Evolutionary conservation across 139 green algal species (phyloP).

Genomic region (Micromonas pusilla): DNA sequence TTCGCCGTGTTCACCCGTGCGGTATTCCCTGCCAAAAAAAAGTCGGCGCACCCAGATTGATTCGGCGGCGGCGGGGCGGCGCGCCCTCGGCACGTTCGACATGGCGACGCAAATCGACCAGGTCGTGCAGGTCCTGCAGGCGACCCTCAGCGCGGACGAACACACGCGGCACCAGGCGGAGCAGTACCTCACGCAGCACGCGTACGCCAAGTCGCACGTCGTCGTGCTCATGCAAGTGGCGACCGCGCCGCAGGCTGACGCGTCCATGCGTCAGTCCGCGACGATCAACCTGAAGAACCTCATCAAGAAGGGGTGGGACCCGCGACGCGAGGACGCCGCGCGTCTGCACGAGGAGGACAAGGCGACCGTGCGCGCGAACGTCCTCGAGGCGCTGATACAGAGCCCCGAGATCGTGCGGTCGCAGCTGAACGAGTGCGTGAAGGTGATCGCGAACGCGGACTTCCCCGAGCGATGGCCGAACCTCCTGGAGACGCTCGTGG

Average conservation of each 20-base stretch:
- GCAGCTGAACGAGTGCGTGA: conserved; percentile 83
- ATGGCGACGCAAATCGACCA: conserved; percentile 28
- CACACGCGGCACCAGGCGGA: conserved; percentile 57
- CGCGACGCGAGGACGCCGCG: not conserved
- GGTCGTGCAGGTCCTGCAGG: conserved; percentile 54
- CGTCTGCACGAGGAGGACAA: conserved; percentile 57
- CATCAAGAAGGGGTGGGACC: conserved; percentile 70
- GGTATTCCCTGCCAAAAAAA: too few species aligned
- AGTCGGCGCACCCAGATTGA: too few species aligned
- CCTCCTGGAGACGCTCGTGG: conserved; percentile 56
- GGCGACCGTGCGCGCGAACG: conserved; percentile 56
- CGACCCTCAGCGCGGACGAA: conserved; percentile 52
- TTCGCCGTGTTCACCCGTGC: too few species aligned
- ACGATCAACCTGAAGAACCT: conserved; percentile 93
- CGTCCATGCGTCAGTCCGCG: conserved; percentile 71
- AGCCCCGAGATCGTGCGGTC: conserved; percentile 38
- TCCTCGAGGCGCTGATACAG: conserved; percentile 65
- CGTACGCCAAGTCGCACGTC: conserved; percentile 48
- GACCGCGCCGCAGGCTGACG: conserved; percentile 58
- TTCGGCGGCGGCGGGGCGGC: too few species aligned
- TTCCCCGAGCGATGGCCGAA: conserved; percentile 78
- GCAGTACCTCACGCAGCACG: conserved; percentile 55
- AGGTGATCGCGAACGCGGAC: conserved; percentile 69
- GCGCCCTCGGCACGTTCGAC: not conserved
- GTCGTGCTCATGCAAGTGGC: conserved; percentile 74